These are phyloP conservation scores for Mycocentrospora acerina DNA, from an alignment of 2,329 filamentous ascomycete species.

Conservation along the genomic window DNA sequence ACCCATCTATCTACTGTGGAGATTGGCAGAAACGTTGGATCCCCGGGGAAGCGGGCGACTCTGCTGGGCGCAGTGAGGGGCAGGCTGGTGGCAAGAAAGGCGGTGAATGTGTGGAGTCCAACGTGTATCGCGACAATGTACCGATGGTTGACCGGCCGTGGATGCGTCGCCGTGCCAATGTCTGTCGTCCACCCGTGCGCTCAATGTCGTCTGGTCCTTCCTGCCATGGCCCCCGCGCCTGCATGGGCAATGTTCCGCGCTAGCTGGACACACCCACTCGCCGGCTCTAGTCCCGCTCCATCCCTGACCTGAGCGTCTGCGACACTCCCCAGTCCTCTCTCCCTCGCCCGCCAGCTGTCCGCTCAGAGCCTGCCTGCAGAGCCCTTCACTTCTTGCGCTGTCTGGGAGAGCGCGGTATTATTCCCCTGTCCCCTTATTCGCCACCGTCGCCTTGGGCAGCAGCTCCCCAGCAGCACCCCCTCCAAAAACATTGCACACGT, in stretches of 20 bases:
- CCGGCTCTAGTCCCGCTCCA: conserved; percentile 17
- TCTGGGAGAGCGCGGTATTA: conserved; percentile 15
- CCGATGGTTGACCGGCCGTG: not conserved
- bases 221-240: too few species aligned
- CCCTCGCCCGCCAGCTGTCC: conserved; percentile 16
- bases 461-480: conserved; percentile 7
- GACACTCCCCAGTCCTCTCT: conserved; percentile 15
- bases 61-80: too few species aligned
- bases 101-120: too few species aligned
- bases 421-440: conserved; percentile 10
- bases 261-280: conserved; percentile 8
- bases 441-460: conserved; percentile 13
- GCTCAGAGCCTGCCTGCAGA: conserved; percentile 13
- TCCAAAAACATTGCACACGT: conserved; percentile 18
- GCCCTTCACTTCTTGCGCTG: conserved; percentile 13
- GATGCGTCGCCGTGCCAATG: not conserved
- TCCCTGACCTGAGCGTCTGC: conserved; percentile 31
- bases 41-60: too few species aligned
- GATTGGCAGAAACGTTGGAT: too few species aligned
- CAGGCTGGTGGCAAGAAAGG: too few species aligned
- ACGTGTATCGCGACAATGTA: too few species aligned
- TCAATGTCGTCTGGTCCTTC: too few species aligned
- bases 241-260: not conserved
- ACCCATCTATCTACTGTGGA: too few species aligned
- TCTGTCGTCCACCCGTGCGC: too few species aligned